Conservation (phyloP, 73 alveolate species). For the Stentor coeruleus region DNA sequence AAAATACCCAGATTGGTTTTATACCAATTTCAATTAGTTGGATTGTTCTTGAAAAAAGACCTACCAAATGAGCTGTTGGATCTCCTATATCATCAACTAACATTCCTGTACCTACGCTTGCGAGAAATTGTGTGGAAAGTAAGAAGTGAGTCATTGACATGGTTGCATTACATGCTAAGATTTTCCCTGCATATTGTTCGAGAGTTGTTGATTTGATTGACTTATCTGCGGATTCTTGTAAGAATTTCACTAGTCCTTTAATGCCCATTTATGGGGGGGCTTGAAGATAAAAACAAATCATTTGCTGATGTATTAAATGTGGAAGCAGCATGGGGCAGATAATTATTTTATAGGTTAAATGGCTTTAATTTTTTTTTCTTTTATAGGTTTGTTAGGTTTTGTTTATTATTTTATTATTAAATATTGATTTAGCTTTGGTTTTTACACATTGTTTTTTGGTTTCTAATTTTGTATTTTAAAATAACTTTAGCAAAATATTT, state of each 20-base stretch:
- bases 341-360: too few species aligned
- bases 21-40: slow-evolving; percentile 69
- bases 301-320: too few species aligned
- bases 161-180: slow-evolving; percentile 61
- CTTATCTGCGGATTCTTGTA: slow-evolving; percentile 60
- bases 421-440: too few species aligned
- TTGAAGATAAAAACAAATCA: too few species aligned
- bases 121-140: slow-evolving; percentile 47
- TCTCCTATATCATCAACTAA: slow-evolving; percentile 65
- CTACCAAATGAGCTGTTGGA: slow-evolving; percentile 75
- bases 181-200: slow-evolving; percentile 54
- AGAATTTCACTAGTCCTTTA: slow-evolving; percentile 54
- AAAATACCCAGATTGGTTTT: slow-evolving; percentile 76
- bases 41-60: slow-evolving; percentile 57
- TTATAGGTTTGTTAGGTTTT: too few species aligned
- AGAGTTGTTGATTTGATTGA: slow-evolving; percentile 43
- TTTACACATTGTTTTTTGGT: too few species aligned
- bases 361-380: too few species aligned
- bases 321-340: too few species aligned
- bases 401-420: too few species aligned
- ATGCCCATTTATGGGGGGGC: slow-evolving; percentile 59
- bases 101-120: slow-evolving; percentile 18
- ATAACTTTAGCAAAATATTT: too few species aligned
- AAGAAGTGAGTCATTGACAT: slow-evolving; percentile 62
- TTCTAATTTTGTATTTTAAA: too few species aligned